Base-by-base conservation (phyloP, 805 yeast genomes). In the Kluyveromyces nonfermentans region DNA sequence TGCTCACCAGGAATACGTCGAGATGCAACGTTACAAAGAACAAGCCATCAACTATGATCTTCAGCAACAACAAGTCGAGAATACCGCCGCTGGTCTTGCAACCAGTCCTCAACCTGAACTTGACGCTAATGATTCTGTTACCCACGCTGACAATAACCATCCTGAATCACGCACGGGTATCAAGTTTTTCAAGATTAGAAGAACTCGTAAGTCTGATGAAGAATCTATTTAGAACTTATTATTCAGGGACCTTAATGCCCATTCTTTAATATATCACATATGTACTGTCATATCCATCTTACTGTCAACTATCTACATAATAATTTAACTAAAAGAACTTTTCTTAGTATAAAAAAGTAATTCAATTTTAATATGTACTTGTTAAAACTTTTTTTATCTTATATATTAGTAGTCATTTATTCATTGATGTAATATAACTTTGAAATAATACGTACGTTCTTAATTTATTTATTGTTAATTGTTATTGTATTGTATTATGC, bases 121-220 rank as follows among this genome's bases (percentile, higher is more conserved):
- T 30, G 46, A 46, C 28, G 42, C 28, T 33, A 30, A 35, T 35
- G 33, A 21, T 9, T 43, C 44, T 28, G 37, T 43, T 35, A 38
- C 42, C 22, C 19, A 35, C 41, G 37, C 43, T 21, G 43, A 47
- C n/a, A 43, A 40, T 18, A 43, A 44, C 20, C 54, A 42, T 50
- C 50, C 49, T 45, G 51, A 45, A 33, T 56, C 44, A 47, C 65
- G 51, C 50, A 60, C 53, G 49, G 89, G 89, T 38, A 82, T 83
- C 56, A 79, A 85, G 64, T 83, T 82, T 65, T 83, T 82, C 72
- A 82, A 80, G 56, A 80, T 83, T 49, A 80, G 81, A 67, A 79
- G 76, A 58, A 46, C 52, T 6, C 71, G 70, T 37, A 46, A 49
- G 33, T 41, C 47, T 6, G 66, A 66, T 50, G 69, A 68, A 48